These are phyloP conservation scores for Acanthamoeba rhysodes DNA, from an alignment of 208 protist species.

Conservation along the genomic window DNA sequence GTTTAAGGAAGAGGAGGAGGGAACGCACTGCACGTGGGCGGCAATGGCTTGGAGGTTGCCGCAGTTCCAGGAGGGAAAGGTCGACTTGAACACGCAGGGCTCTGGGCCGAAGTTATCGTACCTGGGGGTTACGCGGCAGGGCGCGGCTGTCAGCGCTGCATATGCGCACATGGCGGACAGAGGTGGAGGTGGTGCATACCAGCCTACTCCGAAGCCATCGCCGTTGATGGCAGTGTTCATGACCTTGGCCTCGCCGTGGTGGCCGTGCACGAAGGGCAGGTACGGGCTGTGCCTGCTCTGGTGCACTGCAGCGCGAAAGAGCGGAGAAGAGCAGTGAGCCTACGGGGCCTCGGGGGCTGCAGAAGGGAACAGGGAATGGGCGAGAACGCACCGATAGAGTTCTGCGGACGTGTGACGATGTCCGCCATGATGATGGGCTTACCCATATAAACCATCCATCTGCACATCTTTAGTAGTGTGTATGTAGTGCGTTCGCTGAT, in stretches of 20 bases:
- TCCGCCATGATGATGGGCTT: slow-evolving; percentile 72
- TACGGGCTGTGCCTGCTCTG: slow-evolving; percentile 72
- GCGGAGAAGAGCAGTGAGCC: not conserved
- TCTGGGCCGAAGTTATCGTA: slow-evolving; percentile 67
- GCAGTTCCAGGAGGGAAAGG: slow-evolving; percentile 65
- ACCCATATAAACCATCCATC: slow-evolving; percentile 70
- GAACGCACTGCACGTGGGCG: slow-evolving; percentile 55
- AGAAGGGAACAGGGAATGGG: not conserved
- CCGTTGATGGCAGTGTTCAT: slow-evolving; percentile 72
- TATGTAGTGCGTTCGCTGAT: not conserved
- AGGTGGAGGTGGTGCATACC: not conserved
- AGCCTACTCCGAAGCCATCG: slow-evolving; percentile 67
- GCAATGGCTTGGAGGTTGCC: slow-evolving; percentile 50
- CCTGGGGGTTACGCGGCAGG: not conserved
- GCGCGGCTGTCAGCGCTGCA: not conserved
- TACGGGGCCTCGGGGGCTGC: not conserved
- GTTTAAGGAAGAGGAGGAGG: not conserved
- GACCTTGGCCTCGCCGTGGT: slow-evolving; percentile 35
- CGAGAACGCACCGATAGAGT: slow-evolving; percentile 13
- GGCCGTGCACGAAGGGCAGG: slow-evolving; percentile 47
- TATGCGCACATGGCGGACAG: not conserved
- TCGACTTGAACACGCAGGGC: slow-evolving; percentile 69
- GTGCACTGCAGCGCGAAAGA: not conserved
- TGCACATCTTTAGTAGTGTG: slow-evolving; percentile 11
- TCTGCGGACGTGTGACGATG: slow-evolving; percentile 60